Conservation (phyloP, 2,329 filamentous ascomycete genomes). For the Onygenales sp. region DNA sequence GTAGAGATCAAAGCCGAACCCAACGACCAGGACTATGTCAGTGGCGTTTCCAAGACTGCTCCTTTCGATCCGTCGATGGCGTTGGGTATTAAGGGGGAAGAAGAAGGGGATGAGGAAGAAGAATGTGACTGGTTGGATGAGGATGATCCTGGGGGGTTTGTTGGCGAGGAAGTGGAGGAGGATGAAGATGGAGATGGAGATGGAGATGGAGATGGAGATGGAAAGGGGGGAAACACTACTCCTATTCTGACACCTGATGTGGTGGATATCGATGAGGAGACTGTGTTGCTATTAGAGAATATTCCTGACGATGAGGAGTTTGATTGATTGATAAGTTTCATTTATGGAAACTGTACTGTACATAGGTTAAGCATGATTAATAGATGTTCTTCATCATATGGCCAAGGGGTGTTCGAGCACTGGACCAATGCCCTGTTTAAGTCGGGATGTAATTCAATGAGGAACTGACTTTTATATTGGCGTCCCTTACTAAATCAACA, state of each 20-base stretch:
- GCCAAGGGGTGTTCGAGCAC: too few species aligned
- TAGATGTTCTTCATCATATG: too few species aligned
- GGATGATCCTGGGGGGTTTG: neutral
- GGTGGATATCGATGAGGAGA: neutral
- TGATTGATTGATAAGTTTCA: neutral
- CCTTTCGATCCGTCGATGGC: neutral
- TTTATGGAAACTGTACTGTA: too few species aligned
- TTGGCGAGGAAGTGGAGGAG: slow-evolving; percentile 8
- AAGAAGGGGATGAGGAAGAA: neutral
- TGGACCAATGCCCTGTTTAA: too few species aligned
- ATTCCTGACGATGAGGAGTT: slow-evolving; percentile 1
- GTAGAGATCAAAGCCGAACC: neutral
- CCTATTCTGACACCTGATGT: neutral
- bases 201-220: slow-evolving; percentile 20
- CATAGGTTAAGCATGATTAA: too few species aligned
- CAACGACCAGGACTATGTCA: neutral
- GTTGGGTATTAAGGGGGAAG: slow-evolving; percentile 5
- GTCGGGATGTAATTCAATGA: too few species aligned
- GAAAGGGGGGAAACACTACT: neutral
- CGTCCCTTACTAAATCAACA: too few species aligned
- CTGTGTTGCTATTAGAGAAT: slow-evolving; percentile 1
- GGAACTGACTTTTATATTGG: too few species aligned
- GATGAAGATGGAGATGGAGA: slow-evolving; percentile 22
- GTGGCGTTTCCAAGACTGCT: neutral
- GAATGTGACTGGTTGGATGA: neutral